Percentiles rank a stretch among this genome's conserved stretches.
Evolutionary conservation across 306 rosid genomes (phyloP).

Genomic region (Ziziphus jujuba): DNA sequence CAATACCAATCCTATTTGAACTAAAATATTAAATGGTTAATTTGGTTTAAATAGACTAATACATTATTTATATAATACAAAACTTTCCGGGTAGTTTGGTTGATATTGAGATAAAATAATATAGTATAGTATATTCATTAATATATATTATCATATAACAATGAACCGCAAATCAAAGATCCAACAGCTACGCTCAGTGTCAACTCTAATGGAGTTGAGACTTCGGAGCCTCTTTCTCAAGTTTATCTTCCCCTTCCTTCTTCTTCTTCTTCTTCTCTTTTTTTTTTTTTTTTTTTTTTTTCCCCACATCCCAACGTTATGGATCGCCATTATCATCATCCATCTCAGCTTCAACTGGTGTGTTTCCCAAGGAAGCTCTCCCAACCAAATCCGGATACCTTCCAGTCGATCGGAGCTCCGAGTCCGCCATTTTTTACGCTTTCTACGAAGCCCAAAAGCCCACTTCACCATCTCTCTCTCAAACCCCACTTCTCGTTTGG

Average conservation of each 20-base stretch:
- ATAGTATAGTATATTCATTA: too few species aligned
- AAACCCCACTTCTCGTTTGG: constrained; percentile 74
- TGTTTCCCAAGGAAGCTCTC: constrained; percentile 49
- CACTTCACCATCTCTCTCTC: constrained; percentile 29
- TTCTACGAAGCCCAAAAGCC: constrained; percentile 64
- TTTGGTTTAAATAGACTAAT: too few species aligned
- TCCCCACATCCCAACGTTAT: not conserved
- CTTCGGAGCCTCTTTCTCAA: not conserved
- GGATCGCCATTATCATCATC: not conserved
- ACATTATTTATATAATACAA: too few species aligned
- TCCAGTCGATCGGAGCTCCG: constrained; percentile 29
- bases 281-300: constrained; percentile 1
- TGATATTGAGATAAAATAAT: too few species aligned
- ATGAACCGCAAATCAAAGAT: not conserved
- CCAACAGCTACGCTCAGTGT: not conserved
- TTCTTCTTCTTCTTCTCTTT: not conserved
- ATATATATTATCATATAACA: too few species aligned
- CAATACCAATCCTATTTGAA: too few species aligned
- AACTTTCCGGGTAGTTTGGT: too few species aligned
- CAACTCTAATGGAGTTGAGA: constrained; percentile 14
- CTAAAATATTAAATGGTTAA: too few species aligned
- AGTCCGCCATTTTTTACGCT: constrained; percentile 54
- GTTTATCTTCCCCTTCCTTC: not conserved
- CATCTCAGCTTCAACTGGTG: not conserved
- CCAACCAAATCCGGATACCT: constrained; percentile 66